Conservation (phyloP, 306 rosid genomes). For the Vigna mungo region DNA sequence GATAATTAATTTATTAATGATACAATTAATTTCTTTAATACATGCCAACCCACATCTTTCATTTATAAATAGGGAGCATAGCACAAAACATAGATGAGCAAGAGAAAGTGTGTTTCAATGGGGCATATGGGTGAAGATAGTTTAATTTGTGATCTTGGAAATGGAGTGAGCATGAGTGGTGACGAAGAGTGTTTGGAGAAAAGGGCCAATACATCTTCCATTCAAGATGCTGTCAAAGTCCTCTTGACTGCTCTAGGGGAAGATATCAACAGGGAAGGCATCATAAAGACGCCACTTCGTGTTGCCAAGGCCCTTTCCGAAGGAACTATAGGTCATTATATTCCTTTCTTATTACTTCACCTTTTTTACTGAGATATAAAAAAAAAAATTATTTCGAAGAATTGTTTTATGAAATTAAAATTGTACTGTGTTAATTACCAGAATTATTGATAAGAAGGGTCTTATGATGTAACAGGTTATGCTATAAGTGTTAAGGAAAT, state of each 20-base stretch:
- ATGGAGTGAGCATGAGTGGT: not conserved
- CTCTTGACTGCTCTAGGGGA: not conserved
- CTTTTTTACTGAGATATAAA: too few relatives aligned
- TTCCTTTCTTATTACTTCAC: too few relatives aligned
- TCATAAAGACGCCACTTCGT: constrained; percentile 25
- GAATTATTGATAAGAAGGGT: not conserved
- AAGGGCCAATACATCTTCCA: not conserved
- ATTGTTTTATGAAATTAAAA: not conserved
- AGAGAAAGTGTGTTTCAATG: not conserved
- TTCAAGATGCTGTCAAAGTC: not conserved
- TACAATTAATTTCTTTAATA: too few relatives aligned
- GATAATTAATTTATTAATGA: too few relatives aligned
- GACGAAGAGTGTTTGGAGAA: not conserved
- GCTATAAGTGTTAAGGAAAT: not conserved
- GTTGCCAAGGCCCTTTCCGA: constrained; percentile 9
- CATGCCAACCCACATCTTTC: too few relatives aligned
- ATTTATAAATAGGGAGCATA: too few relatives aligned
- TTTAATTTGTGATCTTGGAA: not conserved
- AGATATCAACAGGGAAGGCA: constrained; percentile 22
- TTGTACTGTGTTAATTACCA: not conserved
- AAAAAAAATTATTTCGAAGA: not conserved
- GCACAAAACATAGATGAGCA: too few relatives aligned
- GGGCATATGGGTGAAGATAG: not conserved
- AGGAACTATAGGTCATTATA: constrained; percentile 1
- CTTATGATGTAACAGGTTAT: not conserved